Base-by-base conservation (phyloP, 495 filamentous ascomycete species). In the Xylaria palmicola region DNA sequence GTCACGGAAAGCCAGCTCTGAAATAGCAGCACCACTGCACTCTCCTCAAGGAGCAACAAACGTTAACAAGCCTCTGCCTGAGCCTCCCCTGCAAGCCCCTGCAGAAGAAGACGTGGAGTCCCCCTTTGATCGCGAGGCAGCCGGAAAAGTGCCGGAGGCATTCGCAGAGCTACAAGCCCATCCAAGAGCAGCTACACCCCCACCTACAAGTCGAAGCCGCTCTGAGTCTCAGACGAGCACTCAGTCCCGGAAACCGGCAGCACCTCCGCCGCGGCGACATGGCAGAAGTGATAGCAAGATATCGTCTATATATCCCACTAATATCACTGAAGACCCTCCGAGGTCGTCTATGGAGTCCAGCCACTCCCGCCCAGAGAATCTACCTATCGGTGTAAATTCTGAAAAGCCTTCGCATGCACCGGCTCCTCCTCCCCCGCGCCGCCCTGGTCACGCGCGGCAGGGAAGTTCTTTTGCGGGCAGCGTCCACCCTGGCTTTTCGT, bases 41-140 rank as follows among this genome's bases (percentile, higher is more conserved):
- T 27, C 63, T 12, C 55, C 52, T 4, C 40, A 52, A 19, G 30
- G 29, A 56, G 5, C 75, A 5, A 76, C 78, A 20, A 74, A 85
- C 62, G 69, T 81, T 12, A 85, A 81, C 60, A 82, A 82, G 34
- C 76, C 77, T 7, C 72, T 81, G 20, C 78, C 79, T 2, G 71
- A 70, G n/a, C 66, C 76, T 2, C 75, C 76, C 6, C 53, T 68
- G 6, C 75, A 78, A 50, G 76, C 78, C 27, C 77, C 79, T 20
- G 39, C 61, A 2, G 73, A 75, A 37, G 74, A 75, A 22, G 74
- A 69, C 2, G 36, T 59, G 8, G 74, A 77, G 39, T 77, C 74
- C 40, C 67, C 77, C 13, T 79, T 77, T 60, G 77, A 79, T 53
- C 73, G 72, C 17, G 74, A 76, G 60, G 75, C 75, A 10, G 74